These are phyloP conservation scores for Penicillium roqueforti DNA, from an alignment of 495 filamentous ascomycete genomes.

Conservation along the genomic window DNA sequence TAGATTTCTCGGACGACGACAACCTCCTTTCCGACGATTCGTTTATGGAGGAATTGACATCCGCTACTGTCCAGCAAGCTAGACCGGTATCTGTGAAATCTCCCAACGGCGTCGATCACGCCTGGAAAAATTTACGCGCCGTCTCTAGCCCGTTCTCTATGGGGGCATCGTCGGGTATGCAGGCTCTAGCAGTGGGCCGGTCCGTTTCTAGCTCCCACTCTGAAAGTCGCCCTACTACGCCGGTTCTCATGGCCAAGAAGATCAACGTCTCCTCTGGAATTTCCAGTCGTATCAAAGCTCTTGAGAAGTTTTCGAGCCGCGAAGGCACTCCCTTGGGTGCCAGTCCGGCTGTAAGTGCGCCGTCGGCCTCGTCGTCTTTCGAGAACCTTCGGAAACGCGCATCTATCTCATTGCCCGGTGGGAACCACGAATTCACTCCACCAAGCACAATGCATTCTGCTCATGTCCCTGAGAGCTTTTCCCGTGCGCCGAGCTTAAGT, in stretches of 20 bases:
- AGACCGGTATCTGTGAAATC: constrained; percentile 81
- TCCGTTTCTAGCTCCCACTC: constrained; percentile 38
- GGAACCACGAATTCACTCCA: constrained; percentile 15
- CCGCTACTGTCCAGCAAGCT: constrained; percentile 76
- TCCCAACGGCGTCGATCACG: constrained; percentile 41
- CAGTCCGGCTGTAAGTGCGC: constrained; percentile 16
- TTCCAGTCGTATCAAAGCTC: constrained; percentile 81
- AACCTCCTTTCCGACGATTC: constrained; percentile 76
- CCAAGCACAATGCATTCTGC: constrained; percentile 8
- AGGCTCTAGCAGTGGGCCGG: constrained; percentile 32
- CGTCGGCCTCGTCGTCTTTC: constrained; percentile 37
- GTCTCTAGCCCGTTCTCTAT: constrained; percentile 45
- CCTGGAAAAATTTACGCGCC: constrained; percentile 46
- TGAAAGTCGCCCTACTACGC: constrained; percentile 27
- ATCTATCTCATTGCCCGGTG: constrained; percentile 30
- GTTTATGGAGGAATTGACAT: constrained; percentile 84
- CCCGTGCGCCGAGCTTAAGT: constrained; percentile 32
- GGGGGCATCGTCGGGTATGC: constrained; percentile 36
- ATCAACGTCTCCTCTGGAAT: constrained; percentile 83
- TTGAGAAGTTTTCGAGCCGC: constrained; percentile 67
- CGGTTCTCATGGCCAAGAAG: constrained; percentile 59
- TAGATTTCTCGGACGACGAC: constrained; percentile 56
- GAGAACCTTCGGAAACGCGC: constrained; percentile 44
- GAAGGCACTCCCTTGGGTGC: constrained; percentile 34
- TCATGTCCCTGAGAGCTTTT: constrained; percentile 23